Base-by-base conservation (phyloP, 2,329 filamentous ascomycete species). In the Pseudogymnoascus sp. region DNA sequence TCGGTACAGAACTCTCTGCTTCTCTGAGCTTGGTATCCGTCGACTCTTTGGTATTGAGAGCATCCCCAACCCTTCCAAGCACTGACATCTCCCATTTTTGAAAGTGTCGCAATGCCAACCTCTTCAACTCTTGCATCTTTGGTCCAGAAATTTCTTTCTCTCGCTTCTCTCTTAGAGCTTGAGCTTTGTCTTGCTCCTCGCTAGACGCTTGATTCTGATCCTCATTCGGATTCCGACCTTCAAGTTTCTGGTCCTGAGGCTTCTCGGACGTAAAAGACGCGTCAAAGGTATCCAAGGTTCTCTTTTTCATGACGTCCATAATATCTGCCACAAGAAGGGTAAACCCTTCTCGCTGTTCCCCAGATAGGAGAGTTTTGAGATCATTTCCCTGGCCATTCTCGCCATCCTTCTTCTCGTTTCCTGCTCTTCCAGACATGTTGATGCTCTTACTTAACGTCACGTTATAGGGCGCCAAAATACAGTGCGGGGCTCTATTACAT, bases 81-180 rank as follows among this genome's bases (percentile, higher is more conserved):
- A 96, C 82, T 11, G 79, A 78, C 5, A 84, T 79, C 67, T 90
- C 83, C 93, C 93, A 97, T 65, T 90, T 87, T 62, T 88, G 85
- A 70, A 93, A 96, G 70, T 87, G 85, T 6, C 79, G 75, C 4
- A 95, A 71, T 1, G 86, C 81, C 60, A 88, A 85, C 64, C 82
- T 84, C 75, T 86, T 91, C 67, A 91, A 74, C 67, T 90, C 86
- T 62, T 80, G 75, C 64, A 87, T 79, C 60, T 78, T 77, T 2
- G 75, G 74, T 2, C 74, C 74, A 16, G 75, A 76, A 8, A 84
- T 70, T 63, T 83, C 81, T 65, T 79, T 78, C 67, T 77, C 74
- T 43, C 78, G 69, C 57, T 73, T 66, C 59, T 69, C 69, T 8
- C 64, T 62, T 54, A 70, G 67, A 30, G 71, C 71, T 20, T 67